These are phyloP conservation scores for Alectoria sarmentosa DNA, from an alignment of 495 filamentous ascomycete species.

Conservation along the genomic window DNA sequence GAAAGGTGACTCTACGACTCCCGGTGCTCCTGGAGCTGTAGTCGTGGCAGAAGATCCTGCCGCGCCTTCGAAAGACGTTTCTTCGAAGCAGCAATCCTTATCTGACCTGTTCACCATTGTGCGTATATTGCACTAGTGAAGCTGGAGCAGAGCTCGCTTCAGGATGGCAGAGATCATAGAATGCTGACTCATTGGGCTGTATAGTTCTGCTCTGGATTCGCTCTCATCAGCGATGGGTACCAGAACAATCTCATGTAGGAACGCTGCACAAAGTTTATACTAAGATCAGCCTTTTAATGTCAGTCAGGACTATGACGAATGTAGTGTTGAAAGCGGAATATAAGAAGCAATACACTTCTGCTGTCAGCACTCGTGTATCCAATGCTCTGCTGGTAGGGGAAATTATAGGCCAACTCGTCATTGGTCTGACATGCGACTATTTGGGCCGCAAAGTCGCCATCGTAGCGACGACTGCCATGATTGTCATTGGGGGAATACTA, in stretches of 20 bases:
- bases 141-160: background rate
- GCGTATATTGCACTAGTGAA: slow-evolving; percentile 20
- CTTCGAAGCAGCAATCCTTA: slow-evolving; percentile 34
- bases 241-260: slow-evolving; percentile 44
- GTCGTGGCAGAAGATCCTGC: slow-evolving; percentile 13
- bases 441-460: slow-evolving; percentile 47
- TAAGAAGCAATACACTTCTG: slow-evolving; percentile 38
- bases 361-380: slow-evolving; percentile 42
- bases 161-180: no score
- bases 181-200: background rate
- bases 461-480: slow-evolving; percentile 44
- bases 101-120: slow-evolving; percentile 43
- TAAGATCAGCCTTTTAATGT: slow-evolving; percentile 14
- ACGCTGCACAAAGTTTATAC: background rate
- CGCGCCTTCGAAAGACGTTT: slow-evolving; percentile 29
- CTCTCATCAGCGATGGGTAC: slow-evolving; percentile 48
- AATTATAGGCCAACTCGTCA: slow-evolving; percentile 44
- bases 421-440: slow-evolving; percentile 47
- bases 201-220: slow-evolving; percentile 40
- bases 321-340: slow-evolving; percentile 44
- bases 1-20: background rate
- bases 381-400: slow-evolving; percentile 49
- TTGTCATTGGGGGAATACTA: slow-evolving; percentile 46
- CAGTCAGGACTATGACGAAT: slow-evolving; percentile 40
- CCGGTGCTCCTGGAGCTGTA: slow-evolving; percentile 19